Evolutionary conservation across 1,284 basidiomycete species (phyloP), one percentile per base, ranked within the genome.

Genomic region (Heliocybe sulcata): DNA sequence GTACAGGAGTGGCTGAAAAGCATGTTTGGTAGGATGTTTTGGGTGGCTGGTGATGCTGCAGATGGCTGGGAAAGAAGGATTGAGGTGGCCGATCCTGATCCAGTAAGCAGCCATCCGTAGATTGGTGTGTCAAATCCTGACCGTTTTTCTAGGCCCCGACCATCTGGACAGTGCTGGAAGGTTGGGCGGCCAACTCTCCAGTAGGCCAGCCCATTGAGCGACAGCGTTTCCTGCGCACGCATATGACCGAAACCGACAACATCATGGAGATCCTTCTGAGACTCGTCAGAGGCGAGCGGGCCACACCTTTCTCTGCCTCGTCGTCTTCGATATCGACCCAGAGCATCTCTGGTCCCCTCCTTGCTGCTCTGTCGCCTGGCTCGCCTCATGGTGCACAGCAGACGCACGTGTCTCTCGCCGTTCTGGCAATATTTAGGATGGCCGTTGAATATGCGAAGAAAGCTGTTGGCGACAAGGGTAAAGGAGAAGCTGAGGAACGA

Each of bases 61-160:
- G 82, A 85, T 63, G 90, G 91, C 3, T 99, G 96, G 96, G 87
- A 89, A 67, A 92, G 87, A 69, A 96, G 95, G 71, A 89, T 98
- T 56, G 80, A 86, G 54, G 91, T 98, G 33, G 80, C 85, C 45
- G 94, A 98, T 74, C 95, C 96, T 54, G 96, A 99, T 74, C 91
- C 94, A 51, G 94, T 96, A 67, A 64, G 90, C 77, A 9, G 20
- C n/a, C n/a, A 23, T 55, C 27, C 19, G 57, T 61, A 25, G 54
- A 48, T 58, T 16, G 42, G 52, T 12, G 54, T 52, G 25, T 54
- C 52, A 53, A 54, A 49, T 33, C 60, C 49, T 31, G 56, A 53
- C 56, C 51, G 55, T 53, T 26, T 45, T 27, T 51, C 11, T 64
- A 94, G 90, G 86, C 94, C 22, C 94, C 94, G 31, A 98, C 94